phyloP scores from a whole-genome alignment of 441 rosid genomes.

The Metrosideros polymorpha region DNA sequence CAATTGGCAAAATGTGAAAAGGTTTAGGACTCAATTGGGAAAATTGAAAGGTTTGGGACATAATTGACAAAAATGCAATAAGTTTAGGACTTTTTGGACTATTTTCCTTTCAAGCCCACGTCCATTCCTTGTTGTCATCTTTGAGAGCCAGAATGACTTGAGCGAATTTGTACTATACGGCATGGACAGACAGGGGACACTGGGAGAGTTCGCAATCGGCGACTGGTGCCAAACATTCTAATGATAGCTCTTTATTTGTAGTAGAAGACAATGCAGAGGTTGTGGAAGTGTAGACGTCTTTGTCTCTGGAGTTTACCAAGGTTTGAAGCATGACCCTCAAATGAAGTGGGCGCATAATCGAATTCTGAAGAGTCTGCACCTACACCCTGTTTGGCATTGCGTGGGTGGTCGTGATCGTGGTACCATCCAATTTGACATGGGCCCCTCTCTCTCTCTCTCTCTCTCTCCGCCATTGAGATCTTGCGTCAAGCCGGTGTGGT shows the following conservation, averaged over 20 bases:
- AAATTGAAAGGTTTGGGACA: too few relatives aligned
- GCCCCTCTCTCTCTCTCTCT: too few relatives aligned
- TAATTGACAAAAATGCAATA: too few relatives aligned
- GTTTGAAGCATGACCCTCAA: not conserved
- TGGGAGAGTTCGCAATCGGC: fast-evolving
- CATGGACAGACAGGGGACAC: not conserved
- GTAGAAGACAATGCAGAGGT: not conserved
- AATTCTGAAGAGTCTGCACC: not conserved
- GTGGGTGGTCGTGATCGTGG: too few relatives aligned
- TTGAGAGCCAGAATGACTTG: not conserved
- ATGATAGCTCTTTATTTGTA: too few relatives aligned
- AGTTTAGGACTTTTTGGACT: too few relatives aligned
- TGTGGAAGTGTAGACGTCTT: not conserved
- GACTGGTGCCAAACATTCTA: not conserved
- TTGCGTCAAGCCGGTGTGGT: not conserved
- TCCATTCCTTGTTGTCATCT: not conserved
- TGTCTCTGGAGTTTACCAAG: not conserved
- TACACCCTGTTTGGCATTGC: not conserved
- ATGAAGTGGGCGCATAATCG: not conserved
- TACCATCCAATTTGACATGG: too few relatives aligned
- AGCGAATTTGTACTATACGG: not conserved
- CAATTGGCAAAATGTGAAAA: too few relatives aligned
- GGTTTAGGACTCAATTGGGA: too few relatives aligned
- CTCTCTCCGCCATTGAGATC: too few relatives aligned
- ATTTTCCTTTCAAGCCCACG: not conserved